A percentile compares a stretch with the other conserved stretches of the same genome.
These are phyloP conservation scores for Chytridium lagenaria DNA, from an alignment of 371 early-diverging fungal genomes.

Conservation along the genomic window DNA sequence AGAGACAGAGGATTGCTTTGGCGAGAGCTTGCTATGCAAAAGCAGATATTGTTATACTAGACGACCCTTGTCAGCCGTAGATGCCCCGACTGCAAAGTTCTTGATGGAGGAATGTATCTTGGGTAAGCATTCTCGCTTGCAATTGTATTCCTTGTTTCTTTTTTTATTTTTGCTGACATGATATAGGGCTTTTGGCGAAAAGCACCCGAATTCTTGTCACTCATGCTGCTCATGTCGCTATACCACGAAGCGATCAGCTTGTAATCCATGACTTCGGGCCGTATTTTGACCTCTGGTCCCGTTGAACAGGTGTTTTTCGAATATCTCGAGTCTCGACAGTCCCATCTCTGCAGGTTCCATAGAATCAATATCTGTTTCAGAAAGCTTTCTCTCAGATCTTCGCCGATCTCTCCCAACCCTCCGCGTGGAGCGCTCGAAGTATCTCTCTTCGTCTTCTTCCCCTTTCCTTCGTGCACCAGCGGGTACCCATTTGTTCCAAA, in stretches of 20 bases:
- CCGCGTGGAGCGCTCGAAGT: neutral
- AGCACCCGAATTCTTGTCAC: constrained; percentile 88
- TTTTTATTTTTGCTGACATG: neutral
- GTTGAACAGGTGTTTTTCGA: constrained; percentile 38
- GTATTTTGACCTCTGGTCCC: constrained; percentile 62
- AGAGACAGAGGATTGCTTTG: constrained; percentile 61
- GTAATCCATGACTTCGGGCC: constrained; percentile 76
- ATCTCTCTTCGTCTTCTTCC: no score
- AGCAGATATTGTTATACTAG: constrained; percentile 40
- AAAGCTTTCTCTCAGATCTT: neutral
- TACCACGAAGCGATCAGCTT: constrained; percentile 70
- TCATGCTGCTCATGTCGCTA: constrained; percentile 73
- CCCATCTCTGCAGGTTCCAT: no score
- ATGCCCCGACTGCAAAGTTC: constrained; percentile 87
- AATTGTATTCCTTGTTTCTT: neutral
- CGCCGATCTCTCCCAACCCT: neutral
- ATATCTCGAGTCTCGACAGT: neutral
- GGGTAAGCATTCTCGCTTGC: constrained; percentile 33
- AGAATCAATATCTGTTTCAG: neutral
- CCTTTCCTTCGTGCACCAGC: no score
- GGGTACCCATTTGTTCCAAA: no score
- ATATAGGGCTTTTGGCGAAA: constrained; percentile 61
- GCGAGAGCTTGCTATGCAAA: constrained; percentile 55
- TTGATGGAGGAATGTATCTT: constrained; percentile 59
- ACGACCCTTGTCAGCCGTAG: constrained; percentile 75